These are phyloP conservation scores for Pythium diclinum DNA, from an alignment of 352 stramenopile species.

Conservation along the genomic window DNA sequence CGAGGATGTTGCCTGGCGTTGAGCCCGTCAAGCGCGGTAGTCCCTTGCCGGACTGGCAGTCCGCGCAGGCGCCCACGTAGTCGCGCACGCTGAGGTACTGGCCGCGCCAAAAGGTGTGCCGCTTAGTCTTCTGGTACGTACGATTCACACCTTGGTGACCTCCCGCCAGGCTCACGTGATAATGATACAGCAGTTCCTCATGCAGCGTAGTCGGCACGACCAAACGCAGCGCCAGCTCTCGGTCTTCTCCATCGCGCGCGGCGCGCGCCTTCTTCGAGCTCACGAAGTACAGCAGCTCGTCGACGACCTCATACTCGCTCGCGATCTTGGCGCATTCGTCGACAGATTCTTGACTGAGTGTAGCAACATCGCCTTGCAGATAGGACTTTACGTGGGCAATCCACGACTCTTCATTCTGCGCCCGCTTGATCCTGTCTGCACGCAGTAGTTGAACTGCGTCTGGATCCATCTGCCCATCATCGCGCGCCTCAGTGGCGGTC, in stretches of 20 bases:
- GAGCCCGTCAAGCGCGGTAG: not conserved
- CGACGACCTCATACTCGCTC: constrained; percentile 5
- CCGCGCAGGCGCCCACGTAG: constrained; percentile 12
- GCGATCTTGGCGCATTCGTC: no score
- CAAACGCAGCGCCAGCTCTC: not conserved
- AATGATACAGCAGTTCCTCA: constrained; percentile 8
- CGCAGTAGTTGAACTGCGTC: not conserved
- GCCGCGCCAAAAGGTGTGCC: constrained; percentile 17
- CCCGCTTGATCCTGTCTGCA: not conserved
- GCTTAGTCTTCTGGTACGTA: constrained; percentile 11
- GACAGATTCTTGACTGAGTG: not conserved
- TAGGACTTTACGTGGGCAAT: not conserved
- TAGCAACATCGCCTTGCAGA: not conserved
- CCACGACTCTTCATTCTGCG: constrained; percentile 11
- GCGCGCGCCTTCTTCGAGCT: not conserved
- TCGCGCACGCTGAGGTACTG: constrained; percentile 10
- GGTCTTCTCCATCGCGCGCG: no score
- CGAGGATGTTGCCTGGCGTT: constrained; percentile 23
- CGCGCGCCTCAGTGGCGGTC: no score
- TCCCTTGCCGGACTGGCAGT: constrained; percentile 28
- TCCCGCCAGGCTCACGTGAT: constrained; percentile 23
- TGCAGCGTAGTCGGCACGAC: not conserved
- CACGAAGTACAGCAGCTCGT: constrained; percentile 10
- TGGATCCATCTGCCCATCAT: no score
- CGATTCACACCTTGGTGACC: constrained; percentile 25